Evolutionary conservation across 441 rosid species (phyloP), one percentile per base, ranked within the genome.

Genomic region (Euphorbia celastroides): DNA sequence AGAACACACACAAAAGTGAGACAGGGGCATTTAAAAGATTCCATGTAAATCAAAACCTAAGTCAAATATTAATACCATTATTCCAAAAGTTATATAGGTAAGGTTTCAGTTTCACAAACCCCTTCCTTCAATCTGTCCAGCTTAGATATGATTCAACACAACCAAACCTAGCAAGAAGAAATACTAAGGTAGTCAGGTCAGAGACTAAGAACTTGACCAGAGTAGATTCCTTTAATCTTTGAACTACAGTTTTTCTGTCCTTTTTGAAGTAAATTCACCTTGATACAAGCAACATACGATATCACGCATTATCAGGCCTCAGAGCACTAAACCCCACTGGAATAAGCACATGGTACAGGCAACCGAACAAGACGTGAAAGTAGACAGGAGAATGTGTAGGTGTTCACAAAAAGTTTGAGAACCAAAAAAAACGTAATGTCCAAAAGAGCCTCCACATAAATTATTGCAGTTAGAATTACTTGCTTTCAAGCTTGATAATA

Each of bases 31-130:
- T 36, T 14, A 2, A 58, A 38, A 50, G 42, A 54, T 16, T 58
- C 60, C 19, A 38, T 27, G 11, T 27, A 34, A 64, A 5, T 41
- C 14, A 64, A 51, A 70, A 64, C 56, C 41, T 19, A 31, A 22
- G 23, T 25, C 22, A 8, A 38, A 48, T 34, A 5, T 13, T 23
- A 50, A 27, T 25, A 25, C 13, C 20, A 38, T 16, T n/a, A 57
- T 38, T 7, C 13, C 7, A 38, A 3, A 38, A 20, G 20, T 6
- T 56, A 38, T n/a, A n/a, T n/a, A n/a, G n/a, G n/a, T n/a, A n/a
- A n/a, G n/a, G n/a, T n/a, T n/a, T n/a, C n/a, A n/a, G n/a, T n/a
- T n/a, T n/a, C n/a, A n/a, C n/a, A n/a, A n/a, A n/a, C n/a, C n/a
- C n/a, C n/a, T n/a, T n/a, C n/a, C n/a, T n/a, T n/a, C n/a, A n/a